These are phyloP conservation scores for Sporopachydermia cereana DNA, from an alignment of 1,139 yeast species.

Conservation along the genomic window DNA sequence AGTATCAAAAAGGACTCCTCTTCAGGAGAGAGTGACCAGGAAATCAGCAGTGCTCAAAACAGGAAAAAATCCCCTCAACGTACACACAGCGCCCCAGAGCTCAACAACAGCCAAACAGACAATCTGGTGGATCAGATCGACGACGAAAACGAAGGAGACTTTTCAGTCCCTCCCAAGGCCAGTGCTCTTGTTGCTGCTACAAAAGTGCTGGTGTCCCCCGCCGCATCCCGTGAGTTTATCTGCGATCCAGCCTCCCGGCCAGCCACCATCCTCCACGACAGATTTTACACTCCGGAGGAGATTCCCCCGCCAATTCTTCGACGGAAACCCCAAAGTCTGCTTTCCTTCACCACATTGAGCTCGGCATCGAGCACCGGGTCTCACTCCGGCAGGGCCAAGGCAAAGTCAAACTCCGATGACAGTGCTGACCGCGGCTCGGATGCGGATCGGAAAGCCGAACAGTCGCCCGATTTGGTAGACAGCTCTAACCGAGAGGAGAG, in stretches of 20 bases:
- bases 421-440: conserved; percentile 11
- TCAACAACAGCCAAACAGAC: conserved; percentile 22
- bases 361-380: conserved; percentile 11
- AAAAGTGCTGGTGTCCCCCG: conserved; percentile 72
- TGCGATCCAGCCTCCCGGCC: conserved; percentile 50
- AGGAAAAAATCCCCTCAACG: too few species aligned
- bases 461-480: conserved; percentile 21
- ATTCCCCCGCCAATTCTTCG: conserved; percentile 38
- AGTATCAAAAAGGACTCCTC: conserved; percentile 21
- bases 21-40: conserved; percentile 20
- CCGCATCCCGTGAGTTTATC: conserved; percentile 62
- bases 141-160: conserved; percentile 5
- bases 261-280: conserved; percentile 64
- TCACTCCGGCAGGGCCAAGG: background rate
- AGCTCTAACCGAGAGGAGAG: conserved; percentile 53
- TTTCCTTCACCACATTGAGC: conserved; percentile 11
- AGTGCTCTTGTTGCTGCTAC: conserved; percentile 79
- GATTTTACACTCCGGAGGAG: conserved; percentile 52
- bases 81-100: too few species aligned
- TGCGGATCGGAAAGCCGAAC: conserved; percentile 11
- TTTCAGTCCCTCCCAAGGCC: conserved; percentile 46
- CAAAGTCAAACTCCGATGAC: conserved; percentile 13
- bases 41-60: too few species aligned
- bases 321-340: conserved; percentile 3
- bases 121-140: conserved; percentile 18